Base-by-base conservation (phyloP, 805 yeast genomes). In the Komagataella populi region DNA sequence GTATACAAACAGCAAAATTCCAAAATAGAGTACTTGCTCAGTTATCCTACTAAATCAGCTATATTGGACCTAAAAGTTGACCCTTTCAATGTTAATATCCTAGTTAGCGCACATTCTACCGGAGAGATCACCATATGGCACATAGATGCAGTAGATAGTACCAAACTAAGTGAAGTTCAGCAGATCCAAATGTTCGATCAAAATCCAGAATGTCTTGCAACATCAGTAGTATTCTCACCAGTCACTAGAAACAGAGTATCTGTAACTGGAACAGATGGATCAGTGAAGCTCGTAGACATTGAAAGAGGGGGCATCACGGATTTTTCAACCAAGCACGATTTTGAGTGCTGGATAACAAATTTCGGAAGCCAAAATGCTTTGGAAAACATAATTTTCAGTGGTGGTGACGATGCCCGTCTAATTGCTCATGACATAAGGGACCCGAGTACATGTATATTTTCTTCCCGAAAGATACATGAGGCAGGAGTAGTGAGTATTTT, bases 341-440 rank as follows among this genome's bases (percentile, higher is more conserved):
- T 89, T 39, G 96, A 91, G 64, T 87, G 95, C 54, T 90, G 98
- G 98, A 86, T 85, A 4, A 86, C 87, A 5, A 78, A 78, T 2
- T 86, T 81, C 67, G 89, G 87, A 6, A 73, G 72, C 47, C 56
- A 69, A 22, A 77, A 77, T 6, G 76, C 75, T 3, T 61, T 83
- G 46, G 62, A 70, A 14, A 67, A 80, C 52, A 79, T 87, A 0
- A 70, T 88, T 0, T 84, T 83, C 57, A 79, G 89, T 3, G 99
- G 98, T 4, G 98, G 98, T 14, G 99, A 91, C 62, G 98, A 93
- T 66, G 75, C 84, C 6, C 67, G 72, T 14, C 67, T 91, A 12
- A 78, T 82, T 30, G 90, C 90, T 1, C 88, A 83, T 61, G 97
- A 90, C 63, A 50, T 74, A 7, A 68, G 84, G 54, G 54, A 65